Base-by-base conservation (phyloP, 495 filamentous ascomycete genomes). In the Talaromyces wortmannii region DNA sequence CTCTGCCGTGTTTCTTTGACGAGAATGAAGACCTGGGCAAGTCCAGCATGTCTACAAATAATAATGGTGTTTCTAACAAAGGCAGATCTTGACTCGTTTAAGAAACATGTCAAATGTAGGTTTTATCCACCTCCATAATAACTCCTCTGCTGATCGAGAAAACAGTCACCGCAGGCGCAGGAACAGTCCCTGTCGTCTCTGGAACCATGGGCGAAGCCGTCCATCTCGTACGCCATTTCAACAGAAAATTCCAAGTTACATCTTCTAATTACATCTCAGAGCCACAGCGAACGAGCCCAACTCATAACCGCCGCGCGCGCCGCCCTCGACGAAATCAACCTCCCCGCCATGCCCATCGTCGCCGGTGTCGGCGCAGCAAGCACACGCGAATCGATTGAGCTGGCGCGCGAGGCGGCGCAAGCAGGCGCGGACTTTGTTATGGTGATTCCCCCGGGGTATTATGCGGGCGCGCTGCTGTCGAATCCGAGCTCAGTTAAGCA, bases 381-480 rank as follows among this genome's bases (percentile, higher is more conserved):
- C 1, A 83, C 83, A 29, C 80, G 83, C 50, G 88, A 90, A 67
- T 86, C 85, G 6, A 74, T 90, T 59, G 77, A 85, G 60, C 72
- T 88, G 23, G 89, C 87, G 64, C 77, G 77, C 16, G 85, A 91
- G 53, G 86, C 88, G 8, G 66, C 78, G 47, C 69, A 67, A 6
- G 79, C 85, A 31, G 89, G 89, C 16, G 88, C 85, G 58, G 85
- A 88, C 57, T 87, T 87, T 68, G 87, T 83, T 7, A 78, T 94
- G 54, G 70, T 92, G n/a, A 79, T 92, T 7, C 86, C 87, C 23
- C 88, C 89, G 15, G 78, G 79, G 6, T 92, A 91, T 67, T 94
- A 90, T 70, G 75, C 78, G 50, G 67, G 79, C 17, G 72, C 89
- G 30, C 74, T 80, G 63, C 69, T 59, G 5, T 50, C 65, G 6